Evolutionary conservation across 2,329 filamentous ascomycete genomes (phyloP).

Genomic region (Trichoderma aggressivum): DNA sequence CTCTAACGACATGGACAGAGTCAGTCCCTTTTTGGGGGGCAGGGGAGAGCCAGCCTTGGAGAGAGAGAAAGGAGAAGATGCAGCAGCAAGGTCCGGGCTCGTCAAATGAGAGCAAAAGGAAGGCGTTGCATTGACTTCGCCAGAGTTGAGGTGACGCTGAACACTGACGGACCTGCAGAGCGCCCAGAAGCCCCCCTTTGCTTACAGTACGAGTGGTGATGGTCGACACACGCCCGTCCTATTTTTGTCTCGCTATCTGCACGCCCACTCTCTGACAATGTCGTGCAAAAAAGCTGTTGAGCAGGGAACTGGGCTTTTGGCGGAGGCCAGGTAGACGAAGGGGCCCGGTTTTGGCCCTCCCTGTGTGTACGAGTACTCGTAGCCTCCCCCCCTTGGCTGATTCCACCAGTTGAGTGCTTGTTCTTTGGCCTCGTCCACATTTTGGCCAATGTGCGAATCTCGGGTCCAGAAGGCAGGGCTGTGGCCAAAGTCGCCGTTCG

Average conservation of each 20-base stretch:
- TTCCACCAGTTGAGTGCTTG: not conserved
- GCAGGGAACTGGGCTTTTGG: conserved; percentile 5
- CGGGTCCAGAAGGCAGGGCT: not conserved
- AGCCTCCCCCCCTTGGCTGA: conserved; percentile 4
- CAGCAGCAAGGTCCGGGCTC: not conserved
- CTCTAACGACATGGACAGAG: not conserved
- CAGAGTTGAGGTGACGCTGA: conserved; percentile 4
- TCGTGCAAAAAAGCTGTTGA: conserved; percentile 4
- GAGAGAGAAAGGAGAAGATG: not conserved
- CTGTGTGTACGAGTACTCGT: too few species aligned
- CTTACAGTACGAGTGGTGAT: not conserved
- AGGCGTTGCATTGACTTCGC: not conserved
- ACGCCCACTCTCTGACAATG: conserved; percentile 8
- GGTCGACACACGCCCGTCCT: conserved; percentile 8
- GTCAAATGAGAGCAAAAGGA: not conserved
- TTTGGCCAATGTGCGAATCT: not conserved
- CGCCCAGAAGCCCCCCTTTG: conserved; percentile 4
- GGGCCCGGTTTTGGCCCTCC: conserved; percentile 1
- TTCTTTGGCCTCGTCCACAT: not conserved
- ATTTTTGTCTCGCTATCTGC: conserved; percentile 12
- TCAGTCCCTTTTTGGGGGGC: not conserved
- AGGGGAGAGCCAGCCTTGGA: conserved; percentile 4
- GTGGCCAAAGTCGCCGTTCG: not conserved
- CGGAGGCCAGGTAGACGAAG: conserved; percentile 9
- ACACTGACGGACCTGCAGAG: not conserved